Conservation (phyloP, 495 filamentous ascomycete genomes). For the Friedmanniomyces endolithicus region DNA sequence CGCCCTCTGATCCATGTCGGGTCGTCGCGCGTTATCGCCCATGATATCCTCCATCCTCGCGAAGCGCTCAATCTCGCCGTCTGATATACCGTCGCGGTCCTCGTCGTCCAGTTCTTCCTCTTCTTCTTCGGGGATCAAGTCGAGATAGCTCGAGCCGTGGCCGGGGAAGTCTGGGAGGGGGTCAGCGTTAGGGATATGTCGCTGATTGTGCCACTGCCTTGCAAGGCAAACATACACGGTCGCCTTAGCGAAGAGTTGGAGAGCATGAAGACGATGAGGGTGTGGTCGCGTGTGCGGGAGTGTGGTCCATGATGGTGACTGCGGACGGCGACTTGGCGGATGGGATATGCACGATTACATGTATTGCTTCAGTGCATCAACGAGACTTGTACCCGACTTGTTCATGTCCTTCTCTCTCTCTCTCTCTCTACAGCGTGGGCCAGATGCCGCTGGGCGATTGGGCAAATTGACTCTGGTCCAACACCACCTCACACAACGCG, state of each 20-base stretch:
- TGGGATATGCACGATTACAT: too few relatives aligned
- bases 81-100: neutral
- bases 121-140: slow-evolving; percentile 12
- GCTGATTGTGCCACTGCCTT: neutral
- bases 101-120: slow-evolving; percentile 6
- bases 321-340: too few relatives aligned
- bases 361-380: too few relatives aligned
- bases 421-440: too few relatives aligned
- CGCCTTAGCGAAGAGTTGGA: neutral
- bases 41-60: slow-evolving; percentile 16
- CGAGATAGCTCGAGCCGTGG: slow-evolving; percentile 11
- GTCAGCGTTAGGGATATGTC: neutral
- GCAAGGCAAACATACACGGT: neutral
- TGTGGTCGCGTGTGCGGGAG: too few relatives aligned
- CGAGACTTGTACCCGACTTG: too few relatives aligned
- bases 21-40: neutral
- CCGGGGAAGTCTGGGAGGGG: slow-evolving; percentile 2
- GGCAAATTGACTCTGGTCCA: too few relatives aligned
- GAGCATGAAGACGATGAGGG: neutral
- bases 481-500: too few relatives aligned
- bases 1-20: slow-evolving; percentile 11
- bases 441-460: too few relatives aligned
- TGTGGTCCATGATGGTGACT: too few relatives aligned
- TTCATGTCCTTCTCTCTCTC: too few relatives aligned
- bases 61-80: slow-evolving; percentile 10